These are phyloP conservation scores for Apiotrichum sp. DNA, from an alignment of 1,284 basidiomycete genomes.

Conservation along the genomic window DNA sequence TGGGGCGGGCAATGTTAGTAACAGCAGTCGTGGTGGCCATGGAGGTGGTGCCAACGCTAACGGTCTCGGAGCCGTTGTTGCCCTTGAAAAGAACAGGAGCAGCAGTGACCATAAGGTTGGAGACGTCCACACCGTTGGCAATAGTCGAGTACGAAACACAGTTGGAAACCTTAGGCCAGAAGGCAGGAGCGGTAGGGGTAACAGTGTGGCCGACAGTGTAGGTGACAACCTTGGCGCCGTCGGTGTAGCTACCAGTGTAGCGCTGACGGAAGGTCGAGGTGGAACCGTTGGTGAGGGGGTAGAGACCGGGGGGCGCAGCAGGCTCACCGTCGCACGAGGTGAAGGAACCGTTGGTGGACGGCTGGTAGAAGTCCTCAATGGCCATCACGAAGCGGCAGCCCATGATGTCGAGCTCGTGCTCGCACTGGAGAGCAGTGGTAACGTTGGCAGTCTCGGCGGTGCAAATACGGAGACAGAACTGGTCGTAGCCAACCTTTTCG, in stretches of 20 bases:
- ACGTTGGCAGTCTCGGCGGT: conserved; percentile 40
- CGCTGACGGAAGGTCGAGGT: conserved; percentile 47
- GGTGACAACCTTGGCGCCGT: conserved; percentile 25
- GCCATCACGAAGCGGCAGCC: conserved; percentile 49
- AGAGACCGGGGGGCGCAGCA: conserved; percentile 45
- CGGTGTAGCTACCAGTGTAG: conserved; percentile 42
- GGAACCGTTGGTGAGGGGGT: conserved; percentile 36
- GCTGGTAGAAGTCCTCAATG: conserved; percentile 36
- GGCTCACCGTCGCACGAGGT: conserved; percentile 47
- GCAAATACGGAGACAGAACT: conserved; percentile 49
- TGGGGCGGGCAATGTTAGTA: conserved; percentile 6
- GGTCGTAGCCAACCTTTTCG: conserved; percentile 42
- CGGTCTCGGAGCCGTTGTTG: conserved; percentile 18
- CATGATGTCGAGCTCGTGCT: conserved; percentile 46
- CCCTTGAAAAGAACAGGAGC: conserved; percentile 24
- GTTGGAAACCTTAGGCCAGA: conserved; percentile 43
- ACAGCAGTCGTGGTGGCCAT: conserved; percentile 14
- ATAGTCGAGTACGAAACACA: conserved; percentile 45
- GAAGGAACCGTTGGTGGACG: conserved; percentile 36
- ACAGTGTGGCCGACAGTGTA: conserved; percentile 21
- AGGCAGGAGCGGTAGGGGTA: conserved; percentile 35
- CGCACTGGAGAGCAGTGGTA: conserved; percentile 39
- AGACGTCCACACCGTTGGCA: conserved; percentile 39
- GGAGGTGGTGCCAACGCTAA: conserved; percentile 25
- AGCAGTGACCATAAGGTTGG: conserved; percentile 34